phyloP scores from a whole-genome alignment of 768 basidiomycete species.

The Kwoniella sp. region DNA sequence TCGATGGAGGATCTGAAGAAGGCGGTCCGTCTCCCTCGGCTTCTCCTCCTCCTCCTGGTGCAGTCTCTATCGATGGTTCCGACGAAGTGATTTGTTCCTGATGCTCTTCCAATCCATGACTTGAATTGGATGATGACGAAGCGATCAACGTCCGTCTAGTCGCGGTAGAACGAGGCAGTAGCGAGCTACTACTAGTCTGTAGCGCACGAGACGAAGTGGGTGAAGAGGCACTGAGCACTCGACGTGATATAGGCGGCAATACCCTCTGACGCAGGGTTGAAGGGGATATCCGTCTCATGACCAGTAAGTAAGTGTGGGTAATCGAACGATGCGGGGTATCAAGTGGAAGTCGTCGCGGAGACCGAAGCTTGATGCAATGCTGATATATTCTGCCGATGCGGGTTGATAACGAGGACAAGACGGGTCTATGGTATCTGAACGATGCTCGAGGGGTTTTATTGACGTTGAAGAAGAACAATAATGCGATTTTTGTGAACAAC shows the following conservation, averaged over 20 bases:
- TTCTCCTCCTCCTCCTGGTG: not conserved
- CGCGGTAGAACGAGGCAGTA: conserved; percentile 14
- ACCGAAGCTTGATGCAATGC: not conserved
- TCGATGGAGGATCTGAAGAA: not conserved
- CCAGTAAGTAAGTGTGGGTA: not conserved
- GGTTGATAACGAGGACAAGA: too few relatives aligned
- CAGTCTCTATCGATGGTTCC: not conserved
- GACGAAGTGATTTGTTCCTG: not conserved
- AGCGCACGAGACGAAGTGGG: conserved; percentile 8
- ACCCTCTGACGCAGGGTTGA: conserved; percentile 23
- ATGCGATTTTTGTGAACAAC: too few relatives aligned
- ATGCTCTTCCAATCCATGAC: not conserved
- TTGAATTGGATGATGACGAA: conserved; percentile 1
- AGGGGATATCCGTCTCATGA: conserved; percentile 27
- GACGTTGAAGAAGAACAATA: too few relatives aligned
- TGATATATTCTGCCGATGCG: too few relatives aligned
- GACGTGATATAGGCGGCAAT: conserved; percentile 11
- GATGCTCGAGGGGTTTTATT: too few relatives aligned
- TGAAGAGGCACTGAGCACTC: not conserved
- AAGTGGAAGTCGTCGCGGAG: not conserved
- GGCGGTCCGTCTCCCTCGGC: not conserved
- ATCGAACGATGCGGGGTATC: conserved; percentile 11
- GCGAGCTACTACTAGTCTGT: conserved; percentile 5
- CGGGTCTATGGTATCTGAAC: too few relatives aligned
- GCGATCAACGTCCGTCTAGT: conserved; percentile 19